phyloP scores from a whole-genome alignment of 179 eudicot genomes.

The Camellia oleifera region DNA sequence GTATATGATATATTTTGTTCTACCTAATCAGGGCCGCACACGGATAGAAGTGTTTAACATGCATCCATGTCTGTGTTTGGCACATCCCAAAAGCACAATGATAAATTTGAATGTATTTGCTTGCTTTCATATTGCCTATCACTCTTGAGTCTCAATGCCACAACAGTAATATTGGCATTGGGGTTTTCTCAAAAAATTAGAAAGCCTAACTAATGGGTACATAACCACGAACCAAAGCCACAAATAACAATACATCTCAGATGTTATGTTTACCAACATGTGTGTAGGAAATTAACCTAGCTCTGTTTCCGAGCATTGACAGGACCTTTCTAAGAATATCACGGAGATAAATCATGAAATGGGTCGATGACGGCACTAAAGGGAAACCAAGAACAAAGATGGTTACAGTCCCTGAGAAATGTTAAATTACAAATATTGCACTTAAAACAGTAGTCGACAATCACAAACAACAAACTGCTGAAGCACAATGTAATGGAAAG shows the following conservation, averaged over 20 bases:
- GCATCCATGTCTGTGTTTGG: not conserved
- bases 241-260: conserved; percentile 2
- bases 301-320: no score
- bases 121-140: not conserved
- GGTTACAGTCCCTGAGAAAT: not conserved
- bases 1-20: not conserved
- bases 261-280: not conserved
- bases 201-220: not conserved
- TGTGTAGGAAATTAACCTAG: no score
- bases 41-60: not conserved
- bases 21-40: not conserved
- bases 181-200: not conserved
- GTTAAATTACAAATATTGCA: not conserved
- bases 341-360: not conserved
- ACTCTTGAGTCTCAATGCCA: not conserved
- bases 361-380: not conserved
- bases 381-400: not conserved
- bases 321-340: not conserved
- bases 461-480: no score
- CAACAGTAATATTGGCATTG: not conserved
- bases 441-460: not conserved
- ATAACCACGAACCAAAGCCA: not conserved
- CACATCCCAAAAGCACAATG: not conserved
- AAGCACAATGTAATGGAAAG: not conserved
- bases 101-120: not conserved